Conservation (phyloP, 2,329 filamentous ascomycete species). For the Colletotrichum sublineola region DNA sequence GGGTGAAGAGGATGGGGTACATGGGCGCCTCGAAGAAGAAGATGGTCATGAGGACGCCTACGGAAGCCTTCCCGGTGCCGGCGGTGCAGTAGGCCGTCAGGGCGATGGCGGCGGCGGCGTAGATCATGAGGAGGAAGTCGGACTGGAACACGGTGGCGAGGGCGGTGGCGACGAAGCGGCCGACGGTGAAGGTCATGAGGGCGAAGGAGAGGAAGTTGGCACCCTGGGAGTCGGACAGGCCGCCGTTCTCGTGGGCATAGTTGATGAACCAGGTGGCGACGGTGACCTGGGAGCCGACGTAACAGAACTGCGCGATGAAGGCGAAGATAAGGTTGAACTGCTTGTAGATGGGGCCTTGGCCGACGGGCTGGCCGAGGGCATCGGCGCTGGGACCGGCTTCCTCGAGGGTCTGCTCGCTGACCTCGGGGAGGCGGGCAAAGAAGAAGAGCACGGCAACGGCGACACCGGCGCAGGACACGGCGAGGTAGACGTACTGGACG, state of each 20-base stretch:
- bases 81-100: constrained; percentile 32
- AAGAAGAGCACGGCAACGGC: constrained; percentile 76
- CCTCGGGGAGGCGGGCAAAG: constrained; percentile 76
- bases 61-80: constrained; percentile 63
- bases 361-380: constrained; percentile 4
- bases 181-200: constrained; percentile 62
- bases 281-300: constrained; percentile 78
- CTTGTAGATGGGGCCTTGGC: constrained; percentile 73
- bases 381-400: constrained; percentile 47
- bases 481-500: constrained; percentile 83
- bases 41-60: constrained; percentile 67
- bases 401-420: constrained; percentile 65
- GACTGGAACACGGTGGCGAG: constrained; percentile 64
- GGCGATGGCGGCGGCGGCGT: constrained; percentile 63
- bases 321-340: constrained; percentile 84
- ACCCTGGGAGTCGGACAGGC: constrained; percentile 56
- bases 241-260: constrained; percentile 68
- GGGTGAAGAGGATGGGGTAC: constrained; percentile 71
- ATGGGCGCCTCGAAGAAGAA: constrained; percentile 70
- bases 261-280: constrained; percentile 80
- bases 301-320: constrained; percentile 83
- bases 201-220: constrained; percentile 46
- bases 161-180: constrained; percentile 66
- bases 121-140: constrained; percentile 39
- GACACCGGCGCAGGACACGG: constrained; percentile 79